Base-by-base conservation (phyloP, 208 protist species). In the Acanthamoeba polyphaga region DNA sequence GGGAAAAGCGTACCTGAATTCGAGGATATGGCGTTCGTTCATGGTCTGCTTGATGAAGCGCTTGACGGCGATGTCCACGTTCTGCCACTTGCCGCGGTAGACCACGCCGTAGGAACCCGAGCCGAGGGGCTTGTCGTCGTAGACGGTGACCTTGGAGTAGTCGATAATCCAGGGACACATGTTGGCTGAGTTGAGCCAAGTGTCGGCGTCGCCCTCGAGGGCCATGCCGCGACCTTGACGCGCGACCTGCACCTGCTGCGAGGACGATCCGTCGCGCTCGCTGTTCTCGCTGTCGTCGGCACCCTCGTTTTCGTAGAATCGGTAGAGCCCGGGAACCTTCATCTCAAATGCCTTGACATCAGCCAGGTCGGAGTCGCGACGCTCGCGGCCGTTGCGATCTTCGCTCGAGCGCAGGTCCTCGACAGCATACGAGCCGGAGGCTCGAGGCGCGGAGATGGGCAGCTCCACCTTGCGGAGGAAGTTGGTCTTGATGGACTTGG, bases 41-140 rank as follows among this genome's bases (percentile, higher is more conserved):
- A 82, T 82, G 34, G 32, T 82, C 74, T 82, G 74, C 74, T 82
- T 82, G 74, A 82, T 82, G 74, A 82, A 82, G 34, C 74, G 74
- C 74, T 82, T 82, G n/a, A 82, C 74, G 13, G 82, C 82, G 29
- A 90, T 24, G 32, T 90, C 82, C 5, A 68, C 58, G 32, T 70
- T 60, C 58, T 68, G 82, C 82, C 82, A 90, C 29, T 34, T 60
- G 82, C 82, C 82, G 15, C 82, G 82, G 38, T 90, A 90, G 22
- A 90, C 82, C 82, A 90, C 82, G 49, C 82, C 82, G 82, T 70
- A 90, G 46, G 51, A 68, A 22, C 82, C 82, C 32, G 49, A 38
- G 22, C 82, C 82, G 22, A 90, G 49, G n/a, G 49, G 82, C 74
- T 82, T 82, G 74, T 82, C 74, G 1, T 82, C 74, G 74, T 82